Conservation (phyloP, 2,329 filamentous ascomycete genomes). For the Aspergillus tamarii region DNA sequence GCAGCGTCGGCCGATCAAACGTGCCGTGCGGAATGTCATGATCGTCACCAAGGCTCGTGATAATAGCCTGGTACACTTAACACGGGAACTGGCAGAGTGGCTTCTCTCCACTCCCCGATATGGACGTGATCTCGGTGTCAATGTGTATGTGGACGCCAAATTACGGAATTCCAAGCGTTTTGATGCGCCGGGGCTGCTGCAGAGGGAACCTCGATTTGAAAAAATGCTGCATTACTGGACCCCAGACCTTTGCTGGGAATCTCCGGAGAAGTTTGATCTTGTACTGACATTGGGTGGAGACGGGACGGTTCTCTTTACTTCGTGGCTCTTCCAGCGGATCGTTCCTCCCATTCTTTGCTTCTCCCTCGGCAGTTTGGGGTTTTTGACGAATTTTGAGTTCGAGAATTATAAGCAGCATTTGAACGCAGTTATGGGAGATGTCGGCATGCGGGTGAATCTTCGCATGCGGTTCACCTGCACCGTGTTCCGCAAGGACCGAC, state of each 20-base stretch:
- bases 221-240: conserved; percentile 95
- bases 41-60: conserved; percentile 98
- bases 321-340: conserved; percentile 94
- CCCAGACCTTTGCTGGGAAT: conserved; percentile 90
- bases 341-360: conserved; percentile 94
- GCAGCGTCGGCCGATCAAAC: conserved; percentile 86
- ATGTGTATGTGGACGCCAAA: conserved; percentile 98
- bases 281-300: conserved; percentile 93
- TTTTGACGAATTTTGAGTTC: conserved; percentile 96
- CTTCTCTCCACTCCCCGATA: conserved; percentile 87
- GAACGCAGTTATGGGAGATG: conserved; percentile 86
- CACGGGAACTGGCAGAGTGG: conserved; percentile 85
- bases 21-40: conserved; percentile 93
- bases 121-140: conserved; percentile 85
- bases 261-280: conserved; percentile 92
- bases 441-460: conserved; percentile 94
- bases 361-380: conserved; percentile 87
- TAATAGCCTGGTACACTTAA: conserved; percentile 87
- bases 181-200: conserved; percentile 71
- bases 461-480: conserved; percentile 99
- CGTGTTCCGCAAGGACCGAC: conserved; percentile 73
- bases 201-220: conserved; percentile 74
- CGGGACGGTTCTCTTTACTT: conserved; percentile 94
- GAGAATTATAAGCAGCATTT: conserved; percentile 85
- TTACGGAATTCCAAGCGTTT: conserved; percentile 87